These are phyloP conservation scores for Boechera retrofracta DNA, from an alignment of 345 rosid genomes.

Conservation along the genomic window DNA sequence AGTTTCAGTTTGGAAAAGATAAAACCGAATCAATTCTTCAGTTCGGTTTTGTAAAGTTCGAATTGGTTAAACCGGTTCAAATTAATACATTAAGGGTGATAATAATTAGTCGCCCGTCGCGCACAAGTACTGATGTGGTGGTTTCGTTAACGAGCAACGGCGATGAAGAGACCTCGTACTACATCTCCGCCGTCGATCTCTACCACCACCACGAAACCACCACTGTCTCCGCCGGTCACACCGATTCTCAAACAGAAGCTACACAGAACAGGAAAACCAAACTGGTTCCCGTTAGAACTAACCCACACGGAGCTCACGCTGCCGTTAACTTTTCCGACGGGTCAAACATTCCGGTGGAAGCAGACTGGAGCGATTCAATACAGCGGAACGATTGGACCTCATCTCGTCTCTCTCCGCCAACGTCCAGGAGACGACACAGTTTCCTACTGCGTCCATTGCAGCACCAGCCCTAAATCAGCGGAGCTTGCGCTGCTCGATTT, in stretches of 20 bases:
- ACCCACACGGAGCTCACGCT: constrained; percentile 67
- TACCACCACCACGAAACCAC: constrained; percentile 39
- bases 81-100: not conserved
- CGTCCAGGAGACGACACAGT: constrained; percentile 55
- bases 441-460: constrained; percentile 58
- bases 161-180: constrained; percentile 64
- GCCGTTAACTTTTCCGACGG: constrained; percentile 89
- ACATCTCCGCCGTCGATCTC: constrained; percentile 42
- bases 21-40: not conserved
- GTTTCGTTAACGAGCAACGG: constrained; percentile 38
- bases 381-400: constrained; percentile 81
- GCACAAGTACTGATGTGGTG: constrained; percentile 8
- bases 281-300: constrained; percentile 70
- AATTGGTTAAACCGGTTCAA: not conserved
- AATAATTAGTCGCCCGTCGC: not conserved
- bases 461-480: constrained; percentile 57
- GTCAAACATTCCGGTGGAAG: constrained; percentile 98
- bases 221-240: constrained; percentile 39
- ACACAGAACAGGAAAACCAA: constrained; percentile 35
- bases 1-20: not conserved
- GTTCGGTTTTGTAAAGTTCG: not conserved
- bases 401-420: constrained; percentile 74
- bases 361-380: constrained; percentile 71
- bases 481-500: constrained; percentile 70
- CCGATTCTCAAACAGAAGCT: constrained; percentile 48